Conservation (phyloP, 2,329 filamentous ascomycete species). For the Fonsecaea erecta region DNA sequence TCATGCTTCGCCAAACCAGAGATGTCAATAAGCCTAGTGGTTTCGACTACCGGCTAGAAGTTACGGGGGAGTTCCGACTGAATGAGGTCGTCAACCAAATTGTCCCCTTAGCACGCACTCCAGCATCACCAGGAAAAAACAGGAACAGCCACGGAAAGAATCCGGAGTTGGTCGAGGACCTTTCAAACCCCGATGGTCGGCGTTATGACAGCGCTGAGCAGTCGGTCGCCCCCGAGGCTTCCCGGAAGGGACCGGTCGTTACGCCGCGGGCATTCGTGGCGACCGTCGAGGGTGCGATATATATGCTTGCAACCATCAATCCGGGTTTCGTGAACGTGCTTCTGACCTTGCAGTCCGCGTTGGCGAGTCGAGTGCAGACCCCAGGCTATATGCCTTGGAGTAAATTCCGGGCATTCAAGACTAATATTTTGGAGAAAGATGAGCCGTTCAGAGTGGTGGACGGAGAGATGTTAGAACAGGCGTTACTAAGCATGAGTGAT, state of each 20-base stretch:
- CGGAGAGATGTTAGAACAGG: conserved; percentile 81
- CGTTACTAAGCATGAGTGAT: conserved; percentile 73
- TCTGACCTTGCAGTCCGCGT: conserved; percentile 75
- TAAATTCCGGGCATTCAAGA: conserved; percentile 81
- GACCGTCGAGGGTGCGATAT: conserved; percentile 90
- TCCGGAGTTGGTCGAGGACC: conserved; percentile 2
- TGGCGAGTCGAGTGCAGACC: conserved; percentile 69
- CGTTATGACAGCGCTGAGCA: not conserved
- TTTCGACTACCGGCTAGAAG: conserved; percentile 69
- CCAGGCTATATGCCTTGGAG: conserved; percentile 77
- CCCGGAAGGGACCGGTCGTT: conserved; percentile 63
- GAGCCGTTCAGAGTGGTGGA: conserved; percentile 89
- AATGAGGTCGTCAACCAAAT: conserved; percentile 95
- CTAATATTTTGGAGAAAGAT: conserved; percentile 68
- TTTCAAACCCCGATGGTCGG: conserved; percentile 5
- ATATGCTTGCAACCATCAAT: conserved; percentile 78
- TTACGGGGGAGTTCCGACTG: conserved; percentile 80
- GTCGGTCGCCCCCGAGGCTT: not conserved
- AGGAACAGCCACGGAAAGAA: not conserved
- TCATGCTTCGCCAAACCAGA: conserved; percentile 65
- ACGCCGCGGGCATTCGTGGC: conserved; percentile 83
- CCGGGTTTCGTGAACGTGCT: conserved; percentile 75
- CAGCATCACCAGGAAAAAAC: conserved; percentile 8
- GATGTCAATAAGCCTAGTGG: conserved; percentile 63
- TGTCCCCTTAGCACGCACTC: conserved; percentile 64